These are phyloP conservation scores for Tolypocladium guangdongense DNA, from an alignment of 2,329 filamentous ascomycete genomes.

Conservation along the genomic window DNA sequence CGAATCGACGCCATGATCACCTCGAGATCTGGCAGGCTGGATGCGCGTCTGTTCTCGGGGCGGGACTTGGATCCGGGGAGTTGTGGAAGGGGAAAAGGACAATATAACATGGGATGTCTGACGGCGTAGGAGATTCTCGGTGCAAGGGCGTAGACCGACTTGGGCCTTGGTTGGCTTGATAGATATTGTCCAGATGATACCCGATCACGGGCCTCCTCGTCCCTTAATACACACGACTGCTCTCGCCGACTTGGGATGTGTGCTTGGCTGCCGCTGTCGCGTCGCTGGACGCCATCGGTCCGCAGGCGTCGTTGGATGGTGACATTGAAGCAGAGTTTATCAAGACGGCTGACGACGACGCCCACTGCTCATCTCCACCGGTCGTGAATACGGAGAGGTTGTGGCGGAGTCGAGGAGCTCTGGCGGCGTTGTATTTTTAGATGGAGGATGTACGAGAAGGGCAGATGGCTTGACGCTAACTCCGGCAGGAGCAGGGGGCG, in stretches of 20 bases:
- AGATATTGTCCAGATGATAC: not conserved
- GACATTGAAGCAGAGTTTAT: too few relatives aligned
- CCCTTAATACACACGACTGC: not conserved
- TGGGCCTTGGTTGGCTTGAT: not conserved
- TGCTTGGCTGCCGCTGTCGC: too few relatives aligned
- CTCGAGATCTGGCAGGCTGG: not conserved
- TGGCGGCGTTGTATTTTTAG: too few relatives aligned
- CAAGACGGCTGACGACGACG: not conserved
- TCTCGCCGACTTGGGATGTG: not conserved
- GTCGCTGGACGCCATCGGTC: too few relatives aligned
- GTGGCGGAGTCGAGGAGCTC: not conserved
- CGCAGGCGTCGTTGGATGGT: not conserved
- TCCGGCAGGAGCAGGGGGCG: not conserved
- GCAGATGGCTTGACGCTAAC: not conserved
- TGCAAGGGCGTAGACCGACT: not conserved
- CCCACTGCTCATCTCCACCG: not conserved
- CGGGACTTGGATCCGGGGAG: not conserved
- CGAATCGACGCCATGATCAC: not conserved
- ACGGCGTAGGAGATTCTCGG: not conserved
- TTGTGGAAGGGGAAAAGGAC: not conserved
- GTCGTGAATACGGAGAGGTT: not conserved
- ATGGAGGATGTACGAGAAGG: too few relatives aligned
- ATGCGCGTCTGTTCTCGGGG: not conserved
- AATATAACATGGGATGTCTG: not conserved
- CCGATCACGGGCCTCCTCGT: not conserved